Evolutionary conservation across 208 protist genomes (phyloP).

Genomic region (Crithidia mellificae): DNA sequence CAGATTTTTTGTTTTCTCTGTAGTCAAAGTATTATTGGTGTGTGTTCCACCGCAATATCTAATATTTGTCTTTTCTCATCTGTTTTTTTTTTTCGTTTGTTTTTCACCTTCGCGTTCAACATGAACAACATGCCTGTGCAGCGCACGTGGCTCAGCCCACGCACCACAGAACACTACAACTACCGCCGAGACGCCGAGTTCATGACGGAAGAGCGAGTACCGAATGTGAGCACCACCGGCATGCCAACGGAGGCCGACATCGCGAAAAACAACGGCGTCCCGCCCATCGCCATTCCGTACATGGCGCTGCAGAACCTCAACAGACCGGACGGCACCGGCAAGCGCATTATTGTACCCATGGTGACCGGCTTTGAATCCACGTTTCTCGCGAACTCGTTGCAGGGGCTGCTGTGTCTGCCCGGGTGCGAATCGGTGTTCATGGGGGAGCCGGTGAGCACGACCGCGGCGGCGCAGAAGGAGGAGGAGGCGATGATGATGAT

Average conservation of each 20-base stretch:
- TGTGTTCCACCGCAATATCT: too few species aligned
- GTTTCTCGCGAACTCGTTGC: slow-evolving; percentile 50
- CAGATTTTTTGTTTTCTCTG: too few species aligned
- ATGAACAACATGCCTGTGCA: neutral
- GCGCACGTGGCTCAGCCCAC: slow-evolving; percentile 4
- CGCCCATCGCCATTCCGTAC: slow-evolving; percentile 43
- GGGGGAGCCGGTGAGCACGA: slow-evolving; percentile 16
- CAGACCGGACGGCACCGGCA: slow-evolving; percentile 16
- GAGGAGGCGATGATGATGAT: neutral
- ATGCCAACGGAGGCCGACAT: slow-evolving; percentile 10
- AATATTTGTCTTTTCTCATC: too few species aligned
- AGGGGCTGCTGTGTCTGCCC: slow-evolving; percentile 52
- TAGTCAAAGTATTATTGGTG: too few species aligned
- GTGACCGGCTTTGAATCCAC: slow-evolving; percentile 40
- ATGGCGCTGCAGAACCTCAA: slow-evolving; percentile 39
- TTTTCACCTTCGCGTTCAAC: too few species aligned
- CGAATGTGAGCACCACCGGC: slow-evolving; percentile 1
- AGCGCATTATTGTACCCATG: slow-evolving; percentile 60
- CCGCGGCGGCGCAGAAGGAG: neutral
- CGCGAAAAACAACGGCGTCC: slow-evolving; percentile 3
- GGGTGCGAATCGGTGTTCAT: slow-evolving; percentile 58
- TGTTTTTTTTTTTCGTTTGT: too few species aligned
- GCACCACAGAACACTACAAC: slow-evolving; percentile 20
- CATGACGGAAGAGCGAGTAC: slow-evolving; percentile 15
- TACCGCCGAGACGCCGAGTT: slow-evolving; percentile 20